Conservation (phyloP, 345 rosid species). For the Anacardium occidentale region DNA sequence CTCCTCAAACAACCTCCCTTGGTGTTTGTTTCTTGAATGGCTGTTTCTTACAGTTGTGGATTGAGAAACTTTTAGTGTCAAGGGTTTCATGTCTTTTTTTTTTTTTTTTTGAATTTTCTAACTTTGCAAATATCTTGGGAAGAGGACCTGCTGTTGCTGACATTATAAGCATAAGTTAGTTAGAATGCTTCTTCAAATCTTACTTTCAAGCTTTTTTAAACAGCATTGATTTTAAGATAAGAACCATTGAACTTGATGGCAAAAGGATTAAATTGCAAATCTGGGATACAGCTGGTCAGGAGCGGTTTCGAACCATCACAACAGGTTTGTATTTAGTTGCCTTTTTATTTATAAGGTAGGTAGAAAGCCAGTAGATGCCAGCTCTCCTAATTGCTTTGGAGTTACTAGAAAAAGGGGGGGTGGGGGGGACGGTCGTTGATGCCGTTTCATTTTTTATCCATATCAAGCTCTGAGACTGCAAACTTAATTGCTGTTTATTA, state of each 20-base stretch:
- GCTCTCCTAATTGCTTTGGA: neutral
- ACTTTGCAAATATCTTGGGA: neutral
- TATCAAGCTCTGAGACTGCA: neutral
- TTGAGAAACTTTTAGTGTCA: neutral
- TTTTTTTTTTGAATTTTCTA: neutral
- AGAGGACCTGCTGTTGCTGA: slow-evolving; percentile 4
- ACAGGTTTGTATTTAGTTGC: slow-evolving; percentile 47
- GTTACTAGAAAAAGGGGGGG: neutral
- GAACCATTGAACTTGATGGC: slow-evolving; percentile 94
- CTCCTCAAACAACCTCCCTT: slow-evolving; percentile 9
- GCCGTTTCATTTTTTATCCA: neutral
- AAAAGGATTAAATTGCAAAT: slow-evolving; percentile 89
- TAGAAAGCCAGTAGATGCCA: neutral
- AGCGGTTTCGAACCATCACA: slow-evolving; percentile 87
- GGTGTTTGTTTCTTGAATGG: neutral
- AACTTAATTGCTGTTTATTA: neutral
- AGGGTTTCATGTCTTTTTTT: neutral
- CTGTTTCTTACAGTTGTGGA: neutral
- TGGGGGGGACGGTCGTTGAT: too few relatives aligned
- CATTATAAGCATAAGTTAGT: neutral
- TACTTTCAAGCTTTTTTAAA: slow-evolving; percentile 1
- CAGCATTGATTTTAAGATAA: slow-evolving; percentile 94
- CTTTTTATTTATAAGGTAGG: neutral
- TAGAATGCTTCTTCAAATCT: neutral
- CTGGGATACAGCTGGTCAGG: slow-evolving; percentile 99